These are phyloP conservation scores for Plasmodium berghei DNA, from an alignment of 169 alveolate genomes.

Conservation along the genomic window DNA sequence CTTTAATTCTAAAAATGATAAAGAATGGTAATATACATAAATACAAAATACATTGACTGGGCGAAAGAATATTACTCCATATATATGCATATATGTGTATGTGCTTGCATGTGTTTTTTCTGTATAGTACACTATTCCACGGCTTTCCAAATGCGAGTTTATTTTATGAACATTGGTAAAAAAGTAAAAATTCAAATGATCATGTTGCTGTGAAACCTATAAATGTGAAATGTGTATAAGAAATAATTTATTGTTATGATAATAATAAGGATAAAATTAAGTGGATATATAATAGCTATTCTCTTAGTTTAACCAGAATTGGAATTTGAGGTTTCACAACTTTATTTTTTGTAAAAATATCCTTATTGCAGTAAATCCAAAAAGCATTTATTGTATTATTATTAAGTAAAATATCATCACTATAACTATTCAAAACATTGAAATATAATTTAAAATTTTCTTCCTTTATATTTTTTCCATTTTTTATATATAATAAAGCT, in stretches of 20 bases:
- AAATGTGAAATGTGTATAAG: neutral
- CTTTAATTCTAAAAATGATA: conserved; percentile 39
- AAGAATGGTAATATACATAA: neutral
- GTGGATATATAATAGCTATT: too few species aligned
- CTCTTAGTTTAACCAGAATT: conserved; percentile 36
- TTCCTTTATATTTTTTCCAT: conserved; percentile 6
- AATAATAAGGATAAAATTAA: too few species aligned
- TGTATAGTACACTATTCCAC: conserved; percentile 14
- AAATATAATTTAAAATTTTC: conserved; percentile 35
- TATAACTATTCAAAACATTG: conserved; percentile 30
- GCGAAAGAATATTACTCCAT: neutral
- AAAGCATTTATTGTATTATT: conserved; percentile 28
- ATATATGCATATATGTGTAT: neutral
- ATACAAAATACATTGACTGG: neutral
- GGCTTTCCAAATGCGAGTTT: conserved; percentile 23
- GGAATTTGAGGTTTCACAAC: conserved; percentile 42
- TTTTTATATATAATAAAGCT: conserved; percentile 38
- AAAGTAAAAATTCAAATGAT: conserved; percentile 19
- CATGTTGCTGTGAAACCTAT: conserved; percentile 25
- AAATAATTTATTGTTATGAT: too few species aligned
- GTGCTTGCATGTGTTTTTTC: neutral
- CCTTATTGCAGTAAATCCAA: conserved; percentile 40
- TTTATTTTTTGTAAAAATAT: conserved; percentile 32
- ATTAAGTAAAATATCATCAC: conserved; percentile 32
- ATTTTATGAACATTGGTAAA: conserved; percentile 19